A percentile compares a stretch with the other conserved stretches of the same genome.
Evolutionary conservation across 345 rosid genomes (phyloP).

Genomic region (Moricandia arvensis): DNA sequence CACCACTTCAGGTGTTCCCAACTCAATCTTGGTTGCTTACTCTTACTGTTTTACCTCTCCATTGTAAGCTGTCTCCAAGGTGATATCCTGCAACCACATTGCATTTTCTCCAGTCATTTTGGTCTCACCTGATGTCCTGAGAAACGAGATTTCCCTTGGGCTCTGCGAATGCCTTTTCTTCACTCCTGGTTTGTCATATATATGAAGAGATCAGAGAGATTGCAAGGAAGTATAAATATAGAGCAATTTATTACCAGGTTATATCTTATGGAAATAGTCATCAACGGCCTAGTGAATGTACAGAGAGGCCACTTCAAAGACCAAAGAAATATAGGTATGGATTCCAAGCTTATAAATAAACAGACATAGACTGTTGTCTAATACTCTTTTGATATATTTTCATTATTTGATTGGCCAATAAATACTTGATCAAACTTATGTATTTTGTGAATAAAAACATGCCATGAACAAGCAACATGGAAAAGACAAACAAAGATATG

Average conservation of each 20-base stretch:
- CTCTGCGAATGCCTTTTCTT: slow-evolving; percentile 52
- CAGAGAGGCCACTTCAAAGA: slow-evolving; percentile 11
- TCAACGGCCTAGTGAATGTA: slow-evolving; percentile 28
- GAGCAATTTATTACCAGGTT: slow-evolving; percentile 72
- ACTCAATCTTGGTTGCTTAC: slow-evolving; percentile 43
- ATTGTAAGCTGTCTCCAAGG: slow-evolving; percentile 54
- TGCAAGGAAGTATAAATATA: slow-evolving; percentile 60
- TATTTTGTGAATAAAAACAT: no score
- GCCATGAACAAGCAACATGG: not conserved
- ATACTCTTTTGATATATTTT: no score
- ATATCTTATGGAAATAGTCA: slow-evolving; percentile 53
- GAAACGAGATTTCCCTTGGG: slow-evolving; percentile 46
- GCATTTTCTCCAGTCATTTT: slow-evolving; percentile 68
- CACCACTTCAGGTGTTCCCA: slow-evolving; percentile 60
- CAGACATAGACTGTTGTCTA: not conserved
- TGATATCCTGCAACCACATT: slow-evolving; percentile 68
- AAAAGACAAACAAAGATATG: not conserved
- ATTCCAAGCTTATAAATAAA: not conserved
- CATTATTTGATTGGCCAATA: no score
- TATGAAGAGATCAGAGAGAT: slow-evolving; percentile 45
- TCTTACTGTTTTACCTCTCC: slow-evolving; percentile 55
- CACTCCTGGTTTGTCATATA: slow-evolving; percentile 8
- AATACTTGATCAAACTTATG: no score
- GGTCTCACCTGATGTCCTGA: slow-evolving; percentile 55
- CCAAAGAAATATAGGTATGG: slow-evolving; percentile 9